Evolutionary conservation across 2,329 filamentous ascomycete genomes (phyloP), one percentile per base, ranked within the genome.

Genomic region (Cytospora leucostoma): DNA sequence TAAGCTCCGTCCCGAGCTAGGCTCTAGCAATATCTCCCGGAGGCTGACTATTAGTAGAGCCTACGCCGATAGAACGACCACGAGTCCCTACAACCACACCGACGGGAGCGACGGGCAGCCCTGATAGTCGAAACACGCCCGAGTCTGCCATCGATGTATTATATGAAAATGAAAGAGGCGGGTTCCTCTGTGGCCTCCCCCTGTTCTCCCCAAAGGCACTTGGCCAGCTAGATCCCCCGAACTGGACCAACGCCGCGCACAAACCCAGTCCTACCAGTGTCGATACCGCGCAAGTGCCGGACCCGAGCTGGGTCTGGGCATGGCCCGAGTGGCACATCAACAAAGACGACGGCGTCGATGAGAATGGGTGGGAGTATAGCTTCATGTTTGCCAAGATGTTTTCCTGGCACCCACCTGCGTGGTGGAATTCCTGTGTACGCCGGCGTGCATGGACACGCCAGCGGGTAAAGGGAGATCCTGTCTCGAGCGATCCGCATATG

Each of bases 391-490:
- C 81, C 67, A 86, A 83, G 65, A 80, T 78, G 50, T 92, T 90
- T 68, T 86, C 87, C 3, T 99, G 95, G 95, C 95, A 99, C 75
- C 88, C 89, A 3, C 90, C 91, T 19, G 89, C 87, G 33, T 98
- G 94, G 93, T 97, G 92, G 76, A 94, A 93, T 74, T 96, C 92
- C 1, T 99, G 94, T 72, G 95, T 97, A n/a, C 84, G 95, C 40
- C 82, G 95, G 68, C 84, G 95, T 66, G 87, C 92, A 27, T 99
- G 95, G 95, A 86, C 94, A 61, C 83, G 95, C 51, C 90, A 91
- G 74, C 83, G 95, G 38, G 83, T 90, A 59, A 91, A 90, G 76
- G 85, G 85, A 72, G 79, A 73, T 13, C 73, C 77, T 5, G 73
- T 80, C 47, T 72, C 75, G 32, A 74, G 76, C 56, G 83, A 88